Evolutionary conservation across 371 early-diverging fungal genomes (phyloP), one percentile per base, ranked within the genome.

Genomic region (Capillidium heterosporum): DNA sequence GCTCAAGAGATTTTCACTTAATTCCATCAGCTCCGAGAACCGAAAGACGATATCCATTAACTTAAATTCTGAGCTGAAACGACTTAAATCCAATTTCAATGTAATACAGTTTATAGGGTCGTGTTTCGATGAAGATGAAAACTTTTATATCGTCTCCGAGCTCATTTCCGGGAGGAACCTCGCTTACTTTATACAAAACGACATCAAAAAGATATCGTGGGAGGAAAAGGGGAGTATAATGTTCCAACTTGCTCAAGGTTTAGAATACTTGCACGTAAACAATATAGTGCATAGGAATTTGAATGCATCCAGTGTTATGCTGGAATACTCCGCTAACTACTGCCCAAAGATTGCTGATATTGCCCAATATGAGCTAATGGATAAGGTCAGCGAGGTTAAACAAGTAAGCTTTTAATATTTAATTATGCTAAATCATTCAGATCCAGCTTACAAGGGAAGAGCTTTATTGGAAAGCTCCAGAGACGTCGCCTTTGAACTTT

Each of bases 281-380:
- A 42, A 42, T 24, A 27, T 42, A 29, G 56, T 46, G 4, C 56
- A 56, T 56, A 15, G 56, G 27, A 46, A 56, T 42, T 44, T 56
- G 1, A 15, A 43, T 19, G 15, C 31, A 15, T 26, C 21, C 7
- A 44, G 24, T 46, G 31, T 56, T 44, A 11, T 56, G 3, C 7
- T 56, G 8, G 56, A 56, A 19, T 31, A 23, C 28, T 21, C 41
- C 13, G 56, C 21, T 49, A 13, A 15, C 28, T 49, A 24, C 13
- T 28, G 43, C 27, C 15, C 42, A 3, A 41, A 43, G n/a, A 43
- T 56, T 15, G 26, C 43, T 21, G 56, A 56, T 19, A n/a, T 56
- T 44, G 19, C 27, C 23, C 27, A 43, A 8, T 29, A 41, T 17
- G 46, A 56, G 10, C 41, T 43, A n/a, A 15, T n/a, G 24, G 56